Evolutionary conservation across 306 rosid species (phyloP), one percentile per base, ranked within the genome.

Genomic region (Mimosa bimucronata): DNA sequence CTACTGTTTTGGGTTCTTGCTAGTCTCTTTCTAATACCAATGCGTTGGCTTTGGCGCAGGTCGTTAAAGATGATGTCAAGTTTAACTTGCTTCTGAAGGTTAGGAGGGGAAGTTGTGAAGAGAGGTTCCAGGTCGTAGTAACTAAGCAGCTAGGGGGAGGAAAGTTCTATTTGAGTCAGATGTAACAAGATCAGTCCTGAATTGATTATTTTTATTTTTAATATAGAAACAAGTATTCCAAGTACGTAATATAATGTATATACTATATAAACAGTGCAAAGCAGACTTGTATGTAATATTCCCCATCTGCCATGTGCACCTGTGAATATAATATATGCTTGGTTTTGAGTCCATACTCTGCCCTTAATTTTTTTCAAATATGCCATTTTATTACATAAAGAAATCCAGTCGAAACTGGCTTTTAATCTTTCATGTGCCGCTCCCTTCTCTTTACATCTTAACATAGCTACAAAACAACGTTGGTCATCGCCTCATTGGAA

Each of bases 11-110:
- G 2, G 44, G 7, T 61, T 10, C 23, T 16, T 74, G 30, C 41
- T 50, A 23, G 26, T 18, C 25, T 31, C 25, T 64, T 7, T n/a
- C n/a, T n/a, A n/a, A 45, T 41, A 15, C 21, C 55, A 34, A n/a
- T 46, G 64, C 45, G 79, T 62, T 76, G 71, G 68, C 34, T 64
- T 40, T 40, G 80, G 29, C 81, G 66, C 83, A 89, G 93, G 85
- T 74, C 38, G 66, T 85, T 85, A 84, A 82, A 81, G 93, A 81
- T 77, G 71, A 83, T 87, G 81, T 83, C 69, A 87, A 66, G 53
- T 81, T 79, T 23, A 71, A 81, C 42, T 44, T 89, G 72, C 83
- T 87, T 78, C 81, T 82, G 81, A 86, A 78, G 85, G 70, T 85
- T 70, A 89, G 73, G 78, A 75, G 77, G 74, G 89, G 84, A 25